phyloP scores from a whole-genome alignment of 1,284 basidiomycete genomes.

The Pseudozyma thailandica region DNA sequence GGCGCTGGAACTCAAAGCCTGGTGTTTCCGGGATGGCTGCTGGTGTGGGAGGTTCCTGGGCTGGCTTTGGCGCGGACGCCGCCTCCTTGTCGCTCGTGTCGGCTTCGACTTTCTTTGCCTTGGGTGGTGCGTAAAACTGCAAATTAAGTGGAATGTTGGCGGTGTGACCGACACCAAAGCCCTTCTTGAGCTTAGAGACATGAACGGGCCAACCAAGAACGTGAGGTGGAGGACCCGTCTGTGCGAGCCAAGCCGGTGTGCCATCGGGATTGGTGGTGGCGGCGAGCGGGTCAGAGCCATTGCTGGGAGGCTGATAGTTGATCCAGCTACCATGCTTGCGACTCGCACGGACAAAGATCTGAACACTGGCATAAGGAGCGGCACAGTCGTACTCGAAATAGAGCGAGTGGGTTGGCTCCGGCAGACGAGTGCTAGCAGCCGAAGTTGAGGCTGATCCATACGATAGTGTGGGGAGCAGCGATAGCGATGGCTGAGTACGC shows the following conservation, averaged over 20 bases:
- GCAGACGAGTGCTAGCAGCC: slow-evolving; percentile 11
- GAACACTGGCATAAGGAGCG: slow-evolving; percentile 53
- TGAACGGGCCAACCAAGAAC: slow-evolving; percentile 62
- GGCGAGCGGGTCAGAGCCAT: slow-evolving; percentile 15
- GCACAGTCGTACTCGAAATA: slow-evolving; percentile 64
- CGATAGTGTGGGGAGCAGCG: slow-evolving; percentile 34
- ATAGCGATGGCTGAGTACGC: slow-evolving; percentile 28
- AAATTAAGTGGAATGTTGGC: slow-evolving; percentile 44
- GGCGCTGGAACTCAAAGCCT: slow-evolving; percentile 36
- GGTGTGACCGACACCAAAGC: slow-evolving; percentile 45
- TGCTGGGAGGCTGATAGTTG: slow-evolving; percentile 21
- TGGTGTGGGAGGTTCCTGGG: slow-evolving; percentile 22
- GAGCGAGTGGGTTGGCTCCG: slow-evolving; percentile 54
- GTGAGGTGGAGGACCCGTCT: slow-evolving; percentile 56
- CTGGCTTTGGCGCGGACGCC: slow-evolving; percentile 6
- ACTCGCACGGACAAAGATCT: slow-evolving; percentile 60
- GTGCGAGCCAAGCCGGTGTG: slow-evolving; percentile 23
- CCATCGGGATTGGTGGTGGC: slow-evolving; percentile 10
- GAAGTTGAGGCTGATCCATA: slow-evolving; percentile 11
- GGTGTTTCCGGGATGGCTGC: slow-evolving; percentile 45
- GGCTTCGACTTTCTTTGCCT: slow-evolving; percentile 13
- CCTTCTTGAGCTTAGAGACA: slow-evolving; percentile 48
- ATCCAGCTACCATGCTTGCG: slow-evolving; percentile 64
- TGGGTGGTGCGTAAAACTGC: slow-evolving; percentile 55
- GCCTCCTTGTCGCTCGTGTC: slow-evolving; percentile 15